phyloP scores from a whole-genome alignment of 192 early-diverging fungal genomes.

The Allomyces macrogynus region DNA sequence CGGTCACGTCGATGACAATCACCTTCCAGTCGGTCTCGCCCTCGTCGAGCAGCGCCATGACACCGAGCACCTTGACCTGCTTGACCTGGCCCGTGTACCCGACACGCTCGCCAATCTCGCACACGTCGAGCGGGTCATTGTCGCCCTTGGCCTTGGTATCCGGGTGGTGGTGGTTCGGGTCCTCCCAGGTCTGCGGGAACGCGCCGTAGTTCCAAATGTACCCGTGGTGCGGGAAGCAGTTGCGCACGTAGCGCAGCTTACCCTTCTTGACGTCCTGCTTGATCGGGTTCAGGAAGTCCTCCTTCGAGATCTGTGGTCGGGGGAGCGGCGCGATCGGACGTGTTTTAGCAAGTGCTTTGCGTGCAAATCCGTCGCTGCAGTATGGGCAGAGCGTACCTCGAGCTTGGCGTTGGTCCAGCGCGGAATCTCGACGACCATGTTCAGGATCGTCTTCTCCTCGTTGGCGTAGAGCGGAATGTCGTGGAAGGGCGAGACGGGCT shows the following conservation, averaged over 20 bases:
- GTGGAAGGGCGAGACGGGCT: conserved; percentile 84
- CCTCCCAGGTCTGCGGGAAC: conserved; percentile 99
- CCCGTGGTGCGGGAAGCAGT: conserved; percentile 98
- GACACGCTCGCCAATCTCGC: conserved; percentile 93
- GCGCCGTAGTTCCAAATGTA: conserved; percentile 99
- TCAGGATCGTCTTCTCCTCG: conserved; percentile 72
- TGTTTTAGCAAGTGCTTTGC: neutral
- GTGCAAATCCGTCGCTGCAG: no score
- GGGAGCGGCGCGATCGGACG: neutral
- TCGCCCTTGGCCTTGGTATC: conserved; percentile 94
- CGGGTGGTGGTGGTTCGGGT: conserved; percentile 66
- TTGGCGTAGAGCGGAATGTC: conserved; percentile 94
- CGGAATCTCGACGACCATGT: conserved; percentile 98
- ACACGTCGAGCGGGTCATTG: conserved; percentile 94
- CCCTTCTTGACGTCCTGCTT: conserved; percentile 98
- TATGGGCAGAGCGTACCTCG: conserved; percentile 43
- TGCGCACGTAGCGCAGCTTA: conserved; percentile 92
- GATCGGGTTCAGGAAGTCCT: conserved; percentile 93
- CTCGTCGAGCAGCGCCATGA: conserved; percentile 97
- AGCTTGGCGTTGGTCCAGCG: conserved; percentile 98
- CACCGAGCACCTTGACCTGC: conserved; percentile 96
- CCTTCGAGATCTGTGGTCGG: conserved; percentile 64
- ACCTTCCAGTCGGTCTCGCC: conserved; percentile 99
- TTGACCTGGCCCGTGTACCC: conserved; percentile 87
- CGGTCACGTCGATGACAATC: conserved; percentile 91